Percentiles rank a stretch among this genome's conserved stretches.
Conservation (phyloP, 345 rosid species). For the Citropsis articulata region DNA sequence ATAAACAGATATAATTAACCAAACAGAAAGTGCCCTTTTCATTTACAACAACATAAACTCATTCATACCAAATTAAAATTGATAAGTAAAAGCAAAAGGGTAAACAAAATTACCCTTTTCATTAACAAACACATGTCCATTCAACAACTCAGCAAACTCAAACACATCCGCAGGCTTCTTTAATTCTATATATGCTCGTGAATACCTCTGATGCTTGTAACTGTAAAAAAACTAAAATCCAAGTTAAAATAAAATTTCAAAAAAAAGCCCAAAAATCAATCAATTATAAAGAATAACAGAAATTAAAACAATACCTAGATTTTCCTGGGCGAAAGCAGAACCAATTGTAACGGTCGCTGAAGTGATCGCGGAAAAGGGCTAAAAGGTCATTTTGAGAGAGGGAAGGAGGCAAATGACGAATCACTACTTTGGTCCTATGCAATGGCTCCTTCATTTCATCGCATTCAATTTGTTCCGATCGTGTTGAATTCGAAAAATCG, state of each 20-base stretch:
- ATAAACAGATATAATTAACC: not conserved
- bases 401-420: constrained; percentile 74
- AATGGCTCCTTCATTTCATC: constrained; percentile 40
- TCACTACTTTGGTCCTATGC: constrained; percentile 61
- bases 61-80: not conserved
- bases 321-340: constrained; percentile 54
- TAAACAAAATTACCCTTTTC: constrained; percentile 54
- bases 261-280: not conserved
- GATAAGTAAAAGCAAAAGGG: not conserved
- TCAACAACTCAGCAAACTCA: constrained; percentile 65
- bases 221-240: constrained; percentile 26
- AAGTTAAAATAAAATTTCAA: not conserved
- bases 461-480: not conserved
- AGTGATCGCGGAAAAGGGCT: constrained; percentile 50
- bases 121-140: constrained; percentile 70
- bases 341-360: constrained; percentile 59
- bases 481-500: not conserved
- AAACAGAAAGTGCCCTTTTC: not conserved
- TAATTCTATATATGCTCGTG: constrained; percentile 62
- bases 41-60: too few relatives aligned
- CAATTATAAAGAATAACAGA: not conserved
- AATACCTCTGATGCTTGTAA: constrained; percentile 47
- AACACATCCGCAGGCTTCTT: constrained; percentile 60
- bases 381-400: constrained; percentile 56
- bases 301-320: constrained; percentile 31